Percentiles rank a stretch among this genome's conserved stretches.
Evolutionary conservation across 1,284 basidiomycete species (phyloP).

Genomic region (Tilletiaria anomala): DNA sequence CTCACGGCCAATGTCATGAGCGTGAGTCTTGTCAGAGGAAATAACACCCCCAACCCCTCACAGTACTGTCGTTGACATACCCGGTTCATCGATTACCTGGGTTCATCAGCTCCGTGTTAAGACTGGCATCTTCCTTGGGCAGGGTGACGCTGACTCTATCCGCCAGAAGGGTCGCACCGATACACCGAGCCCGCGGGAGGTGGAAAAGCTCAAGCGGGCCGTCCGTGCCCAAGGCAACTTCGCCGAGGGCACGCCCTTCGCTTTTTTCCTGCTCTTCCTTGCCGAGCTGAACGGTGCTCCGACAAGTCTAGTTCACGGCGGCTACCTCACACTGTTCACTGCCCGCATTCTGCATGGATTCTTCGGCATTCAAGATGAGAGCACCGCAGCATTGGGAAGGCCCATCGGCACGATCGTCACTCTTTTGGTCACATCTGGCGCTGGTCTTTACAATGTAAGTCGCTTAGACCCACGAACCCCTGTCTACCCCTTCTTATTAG

Average conservation of each 20-base stretch:
- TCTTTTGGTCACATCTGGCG: slow-evolving; percentile 16
- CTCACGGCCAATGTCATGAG: slow-evolving; percentile 22
- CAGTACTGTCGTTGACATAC: too few relatives aligned
- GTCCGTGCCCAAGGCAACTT: slow-evolving; percentile 37
- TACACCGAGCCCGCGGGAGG: slow-evolving; percentile 8
- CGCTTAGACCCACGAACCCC: not conserved
- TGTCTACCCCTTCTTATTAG: too few relatives aligned
- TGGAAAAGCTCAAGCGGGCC: slow-evolving; percentile 20
- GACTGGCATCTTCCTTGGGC: slow-evolving; percentile 24
- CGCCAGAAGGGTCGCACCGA: slow-evolving; percentile 7
- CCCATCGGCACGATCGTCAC: slow-evolving; percentile 22
- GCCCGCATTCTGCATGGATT: slow-evolving; percentile 25
- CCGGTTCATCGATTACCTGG: too few relatives aligned
- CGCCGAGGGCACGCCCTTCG: slow-evolving; percentile 26
- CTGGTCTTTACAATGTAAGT: slow-evolving; percentile 37
- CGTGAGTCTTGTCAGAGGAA: too few relatives aligned
- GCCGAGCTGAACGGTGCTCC: slow-evolving; percentile 40
- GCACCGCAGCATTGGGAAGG: slow-evolving; percentile 9
- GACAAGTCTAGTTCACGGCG: slow-evolving; percentile 34
- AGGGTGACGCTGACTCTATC: slow-evolving; percentile 10
- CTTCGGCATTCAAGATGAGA: slow-evolving; percentile 17
- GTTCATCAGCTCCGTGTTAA: slow-evolving; percentile 24
- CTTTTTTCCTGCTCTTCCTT: slow-evolving; percentile 37
- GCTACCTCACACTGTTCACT: slow-evolving; percentile 30
- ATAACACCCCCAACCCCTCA: too few relatives aligned